A percentile compares a stretch with the other conserved stretches of the same genome.
phyloP scores from a whole-genome alignment of 768 basidiomycete species.

The Russula ochroleuca region DNA sequence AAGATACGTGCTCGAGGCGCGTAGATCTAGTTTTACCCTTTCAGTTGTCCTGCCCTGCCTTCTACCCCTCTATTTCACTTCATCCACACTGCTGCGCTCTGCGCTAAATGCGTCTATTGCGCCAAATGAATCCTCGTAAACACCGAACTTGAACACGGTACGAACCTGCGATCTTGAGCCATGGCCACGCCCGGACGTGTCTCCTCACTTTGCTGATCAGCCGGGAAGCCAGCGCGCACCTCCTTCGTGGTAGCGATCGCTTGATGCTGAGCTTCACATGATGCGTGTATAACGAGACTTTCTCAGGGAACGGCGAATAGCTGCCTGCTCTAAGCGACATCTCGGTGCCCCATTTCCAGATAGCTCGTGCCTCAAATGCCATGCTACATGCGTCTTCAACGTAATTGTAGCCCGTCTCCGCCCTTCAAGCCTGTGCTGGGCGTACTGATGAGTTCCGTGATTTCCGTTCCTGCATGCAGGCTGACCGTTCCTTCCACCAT shows the following conservation, averaged over 20 bases:
- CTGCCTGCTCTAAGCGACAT: constrained; percentile 20
- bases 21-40: constrained; percentile 35
- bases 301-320: constrained; percentile 15
- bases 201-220: constrained; percentile 19
- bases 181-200: constrained; percentile 6
- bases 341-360: constrained; percentile 7
- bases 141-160: constrained; percentile 2
- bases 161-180: constrained; percentile 1
- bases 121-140: constrained; percentile 13
- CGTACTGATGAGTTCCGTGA: constrained; percentile 17
- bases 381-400: constrained; percentile 17
- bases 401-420: constrained; percentile 17
- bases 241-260: constrained; percentile 26
- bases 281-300: constrained; percentile 20
- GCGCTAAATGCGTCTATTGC: constrained; percentile 5
- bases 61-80: constrained; percentile 11
- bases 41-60: constrained; percentile 11
- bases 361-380: constrained; percentile 11
- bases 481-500: not conserved
- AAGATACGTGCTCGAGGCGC: constrained; percentile 75
- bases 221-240: constrained; percentile 18
- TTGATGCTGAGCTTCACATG: constrained; percentile 19
- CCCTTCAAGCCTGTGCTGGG: constrained; percentile 5
- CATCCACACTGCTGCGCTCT: constrained; percentile 15
- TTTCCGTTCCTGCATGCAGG: constrained; percentile 11